Conservation (phyloP, 1,284 basidiomycete genomes). For the Trametes polyzona region DNA sequence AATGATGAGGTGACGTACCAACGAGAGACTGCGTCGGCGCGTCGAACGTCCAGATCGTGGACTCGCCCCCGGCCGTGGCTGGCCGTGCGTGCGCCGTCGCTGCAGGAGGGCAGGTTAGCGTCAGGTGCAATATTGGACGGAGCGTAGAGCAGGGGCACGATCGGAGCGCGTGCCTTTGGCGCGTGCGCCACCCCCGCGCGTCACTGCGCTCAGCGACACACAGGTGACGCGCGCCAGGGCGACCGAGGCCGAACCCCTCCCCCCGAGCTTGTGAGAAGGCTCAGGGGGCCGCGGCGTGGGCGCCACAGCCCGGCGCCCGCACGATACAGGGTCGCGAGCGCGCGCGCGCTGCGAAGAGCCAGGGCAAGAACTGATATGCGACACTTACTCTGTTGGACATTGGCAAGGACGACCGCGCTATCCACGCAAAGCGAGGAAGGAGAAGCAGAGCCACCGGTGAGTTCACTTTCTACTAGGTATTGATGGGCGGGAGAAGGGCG, state of each 20-base stretch:
- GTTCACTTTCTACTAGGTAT: background rate
- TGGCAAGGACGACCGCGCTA: slow-evolving; percentile 12
- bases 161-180: background rate
- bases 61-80: slow-evolving; percentile 20
- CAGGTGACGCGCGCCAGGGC: background rate
- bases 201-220: background rate
- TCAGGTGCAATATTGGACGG: background rate
- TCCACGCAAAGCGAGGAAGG: background rate
- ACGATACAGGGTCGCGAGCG: background rate
- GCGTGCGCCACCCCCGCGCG: background rate
- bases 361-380: background rate
- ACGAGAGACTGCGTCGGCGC: slow-evolving; percentile 20
- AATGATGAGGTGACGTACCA: slow-evolving; percentile 19
- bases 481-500: background rate
- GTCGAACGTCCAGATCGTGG: slow-evolving; percentile 31
- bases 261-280: too few relatives aligned
- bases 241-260: background rate
- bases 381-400: slow-evolving; percentile 16
- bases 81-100: slow-evolving; percentile 22
- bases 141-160: background rate
- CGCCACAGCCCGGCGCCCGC: slow-evolving; percentile 1
- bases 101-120: background rate
- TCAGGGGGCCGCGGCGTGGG: background rate
- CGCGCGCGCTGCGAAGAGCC: too few relatives aligned
- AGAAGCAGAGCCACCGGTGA: background rate